Conservation (phyloP, 78 protist genomes). For the Dictyostelium capitatum region DNA sequence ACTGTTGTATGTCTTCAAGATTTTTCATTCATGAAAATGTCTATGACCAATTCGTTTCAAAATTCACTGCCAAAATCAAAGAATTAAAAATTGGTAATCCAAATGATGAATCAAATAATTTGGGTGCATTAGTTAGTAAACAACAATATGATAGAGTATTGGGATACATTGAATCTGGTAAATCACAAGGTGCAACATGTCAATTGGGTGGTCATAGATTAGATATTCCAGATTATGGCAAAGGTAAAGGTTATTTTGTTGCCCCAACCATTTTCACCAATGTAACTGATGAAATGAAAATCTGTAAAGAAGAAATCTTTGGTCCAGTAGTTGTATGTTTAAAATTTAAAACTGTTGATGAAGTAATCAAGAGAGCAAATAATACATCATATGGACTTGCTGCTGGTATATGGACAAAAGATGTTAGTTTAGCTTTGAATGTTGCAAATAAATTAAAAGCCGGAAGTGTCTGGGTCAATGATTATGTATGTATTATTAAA, state of each 20-base stretch:
- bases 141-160: conserved; percentile 74
- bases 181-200: conserved; percentile 65
- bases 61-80: background rate
- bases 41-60: conserved; percentile 83
- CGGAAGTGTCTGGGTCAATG: conserved; percentile 65
- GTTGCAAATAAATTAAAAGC: conserved; percentile 43
- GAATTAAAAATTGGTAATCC: conserved; percentile 82
- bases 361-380: conserved; percentile 87
- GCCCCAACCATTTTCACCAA: conserved; percentile 87
- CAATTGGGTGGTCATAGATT: conserved; percentile 29
- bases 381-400: conserved; percentile 88
- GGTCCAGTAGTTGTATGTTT: conserved; percentile 87
- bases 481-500: too few relatives aligned
- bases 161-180: conserved; percentile 66
- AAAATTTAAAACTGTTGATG: conserved; percentile 78
- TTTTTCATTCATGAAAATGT: conserved; percentile 86
- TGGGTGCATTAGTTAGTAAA: conserved; percentile 81
- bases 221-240: background rate
- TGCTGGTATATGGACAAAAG: conserved; percentile 84
- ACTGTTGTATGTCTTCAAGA: conserved; percentile 87
- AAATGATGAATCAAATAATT: background rate
- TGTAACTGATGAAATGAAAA: conserved; percentile 77
- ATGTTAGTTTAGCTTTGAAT: conserved; percentile 34
- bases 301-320: conserved; percentile 90
- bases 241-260: conserved; percentile 83